Percentiles rank a stretch among this genome's conserved stretches.
phyloP scores from a whole-genome alignment of 257 asterid genomes.

The Fraxinus americana region DNA sequence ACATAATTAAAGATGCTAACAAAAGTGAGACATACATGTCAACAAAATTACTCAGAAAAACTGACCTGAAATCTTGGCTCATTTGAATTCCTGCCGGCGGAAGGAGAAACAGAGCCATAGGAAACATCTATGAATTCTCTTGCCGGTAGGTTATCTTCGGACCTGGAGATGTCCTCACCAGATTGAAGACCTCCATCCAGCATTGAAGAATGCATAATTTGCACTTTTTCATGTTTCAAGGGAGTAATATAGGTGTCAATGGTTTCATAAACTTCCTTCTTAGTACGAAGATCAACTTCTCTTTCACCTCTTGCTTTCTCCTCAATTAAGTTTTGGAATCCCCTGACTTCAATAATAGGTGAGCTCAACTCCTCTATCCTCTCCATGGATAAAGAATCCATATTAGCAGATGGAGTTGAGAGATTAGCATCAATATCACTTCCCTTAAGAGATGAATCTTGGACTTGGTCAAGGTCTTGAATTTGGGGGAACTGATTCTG shows the following conservation, averaged over 20 bases:
- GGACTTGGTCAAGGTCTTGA: conserved; percentile 30
- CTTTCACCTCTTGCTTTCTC: conserved; percentile 25
- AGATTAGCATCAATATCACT: conserved; percentile 31
- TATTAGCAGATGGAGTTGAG: conserved; percentile 29
- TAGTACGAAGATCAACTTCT: conserved; percentile 30
- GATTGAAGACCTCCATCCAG: conserved; percentile 39
- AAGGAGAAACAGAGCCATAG: conserved; percentile 33
- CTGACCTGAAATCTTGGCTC: conserved; percentile 49
- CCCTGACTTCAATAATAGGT: conserved; percentile 33
- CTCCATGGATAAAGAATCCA: conserved; percentile 27
- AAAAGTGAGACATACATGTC: conserved; percentile 11
- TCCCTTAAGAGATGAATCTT: conserved; percentile 35
- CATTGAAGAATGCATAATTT: conserved; percentile 29
- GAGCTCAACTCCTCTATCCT: conserved; percentile 35
- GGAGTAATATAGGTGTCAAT: conserved; percentile 38
- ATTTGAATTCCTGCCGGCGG: conserved; percentile 30
- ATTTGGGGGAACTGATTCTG: conserved; percentile 34
- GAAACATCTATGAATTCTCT: conserved; percentile 29
- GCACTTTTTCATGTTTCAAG: conserved; percentile 32
- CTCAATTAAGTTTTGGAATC: conserved; percentile 30
- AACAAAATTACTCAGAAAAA: conserved; percentile 12
- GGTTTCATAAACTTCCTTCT: conserved; percentile 34
- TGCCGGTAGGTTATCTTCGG: conserved; percentile 33
- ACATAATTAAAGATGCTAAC: conserved; percentile 3
- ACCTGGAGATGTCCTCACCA: conserved; percentile 28